phyloP scores from a whole-genome alignment of 2,329 filamentous ascomycete species.

The Aureobasidium uvarum region DNA sequence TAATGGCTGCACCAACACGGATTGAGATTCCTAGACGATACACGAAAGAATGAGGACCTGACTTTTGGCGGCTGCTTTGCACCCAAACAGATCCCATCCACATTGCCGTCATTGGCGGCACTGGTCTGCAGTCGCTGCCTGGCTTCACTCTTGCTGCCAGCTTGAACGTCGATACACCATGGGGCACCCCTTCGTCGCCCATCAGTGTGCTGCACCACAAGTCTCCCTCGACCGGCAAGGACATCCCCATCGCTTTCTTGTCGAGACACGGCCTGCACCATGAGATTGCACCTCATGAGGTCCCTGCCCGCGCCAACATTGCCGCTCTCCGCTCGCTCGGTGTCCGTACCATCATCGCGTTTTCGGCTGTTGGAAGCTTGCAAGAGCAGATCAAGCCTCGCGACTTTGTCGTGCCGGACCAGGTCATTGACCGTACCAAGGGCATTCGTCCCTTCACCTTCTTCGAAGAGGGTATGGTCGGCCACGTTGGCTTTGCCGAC shows the following conservation, averaged over 20 bases:
- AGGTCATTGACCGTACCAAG: slow-evolving; percentile 97
- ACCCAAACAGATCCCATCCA: slow-evolving; percentile 45
- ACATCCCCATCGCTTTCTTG: slow-evolving; percentile 77
- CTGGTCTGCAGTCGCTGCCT: slow-evolving; percentile 82
- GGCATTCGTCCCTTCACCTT: slow-evolving; percentile 92
- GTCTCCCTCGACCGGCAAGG: slow-evolving; percentile 63
- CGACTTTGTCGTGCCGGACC: slow-evolving; percentile 95
- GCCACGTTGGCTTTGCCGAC: slow-evolving; percentile 92
- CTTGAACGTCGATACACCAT: slow-evolving; percentile 76
- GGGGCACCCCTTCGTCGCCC: slow-evolving; percentile 74
- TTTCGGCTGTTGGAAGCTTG: slow-evolving; percentile 89
- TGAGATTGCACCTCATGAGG: slow-evolving; percentile 87
- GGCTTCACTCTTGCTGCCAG: slow-evolving; percentile 81
- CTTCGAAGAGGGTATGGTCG: slow-evolving; percentile 88
- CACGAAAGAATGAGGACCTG: slow-evolving; percentile 15
- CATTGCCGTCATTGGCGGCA: slow-evolving; percentile 64
- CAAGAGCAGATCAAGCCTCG: slow-evolving; percentile 91
- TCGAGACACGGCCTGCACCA: slow-evolving; percentile 89
- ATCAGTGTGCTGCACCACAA: slow-evolving; percentile 88
- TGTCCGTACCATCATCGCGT: slow-evolving; percentile 87
- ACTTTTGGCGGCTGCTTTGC: slow-evolving; percentile 17
- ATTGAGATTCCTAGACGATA: not conserved
- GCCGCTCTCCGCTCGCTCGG: slow-evolving; percentile 91
- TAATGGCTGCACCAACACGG: slow-evolving; percentile 24
- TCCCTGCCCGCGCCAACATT: slow-evolving; percentile 93